These are phyloP conservation scores for Thamnidium elegans DNA, from an alignment of 192 early-diverging fungal species.

Conservation along the genomic window DNA sequence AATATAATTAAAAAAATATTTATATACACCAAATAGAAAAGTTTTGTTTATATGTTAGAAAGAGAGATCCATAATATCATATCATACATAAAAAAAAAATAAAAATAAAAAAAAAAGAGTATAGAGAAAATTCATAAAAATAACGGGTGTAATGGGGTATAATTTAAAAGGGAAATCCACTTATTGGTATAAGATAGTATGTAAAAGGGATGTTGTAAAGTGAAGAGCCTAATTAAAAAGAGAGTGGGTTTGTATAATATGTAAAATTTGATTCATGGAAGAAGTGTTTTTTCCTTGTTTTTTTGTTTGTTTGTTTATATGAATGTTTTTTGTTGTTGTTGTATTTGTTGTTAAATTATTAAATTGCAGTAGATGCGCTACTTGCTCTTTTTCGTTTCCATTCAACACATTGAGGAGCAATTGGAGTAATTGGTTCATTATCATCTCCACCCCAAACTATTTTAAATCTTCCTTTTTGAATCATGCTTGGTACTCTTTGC, in stretches of 20 bases:
- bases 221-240: background rate
- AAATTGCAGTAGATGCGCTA: background rate
- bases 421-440: conserved; percentile 4
- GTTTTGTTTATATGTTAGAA: background rate
- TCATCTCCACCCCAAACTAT: conserved; percentile 20
- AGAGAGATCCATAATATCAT: conserved; percentile 4
- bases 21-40: background rate
- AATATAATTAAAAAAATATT: background rate
- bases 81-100: conserved; percentile 1
- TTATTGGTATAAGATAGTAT: background rate
- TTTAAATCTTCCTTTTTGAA: conserved; percentile 32
- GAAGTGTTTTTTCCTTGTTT: background rate
- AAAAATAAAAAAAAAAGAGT: background rate
- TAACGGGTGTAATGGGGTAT: background rate
- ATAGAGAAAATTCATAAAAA: background rate
- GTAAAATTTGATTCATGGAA: background rate
- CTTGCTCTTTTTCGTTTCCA: conserved; percentile 22
- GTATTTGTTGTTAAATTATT: background rate
- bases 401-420: conserved; percentile 18
- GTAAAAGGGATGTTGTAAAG: background rate
- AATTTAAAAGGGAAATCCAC: background rate
- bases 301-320: background rate
- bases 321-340: background rate
- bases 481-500: conserved; percentile 11
- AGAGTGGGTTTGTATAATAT: too few species aligned